phyloP scores from a whole-genome alignment of 2,329 filamentous ascomycete genomes.

The Dothideomycetidae sp. region DNA sequence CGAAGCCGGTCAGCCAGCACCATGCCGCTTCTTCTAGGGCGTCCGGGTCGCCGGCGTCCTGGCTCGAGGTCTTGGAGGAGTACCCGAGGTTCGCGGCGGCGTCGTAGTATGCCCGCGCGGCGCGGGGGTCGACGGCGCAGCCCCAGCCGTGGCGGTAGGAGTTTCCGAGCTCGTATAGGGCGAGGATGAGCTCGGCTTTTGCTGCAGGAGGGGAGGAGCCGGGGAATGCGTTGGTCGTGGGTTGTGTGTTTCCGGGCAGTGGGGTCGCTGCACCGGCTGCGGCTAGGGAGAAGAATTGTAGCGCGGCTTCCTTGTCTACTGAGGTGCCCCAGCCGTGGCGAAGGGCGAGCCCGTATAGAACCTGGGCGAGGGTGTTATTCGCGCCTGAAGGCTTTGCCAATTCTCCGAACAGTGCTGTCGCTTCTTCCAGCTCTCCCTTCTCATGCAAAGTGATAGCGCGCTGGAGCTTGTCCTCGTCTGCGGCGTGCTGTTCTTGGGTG shows the following conservation, averaged over 20 bases:
- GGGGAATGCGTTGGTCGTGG: no score
- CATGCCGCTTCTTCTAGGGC: constrained; percentile 94
- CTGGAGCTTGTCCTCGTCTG: constrained; percentile 55
- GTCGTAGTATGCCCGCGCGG: constrained; percentile 86
- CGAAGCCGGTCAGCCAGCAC: constrained; percentile 96
- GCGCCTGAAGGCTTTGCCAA: constrained; percentile 71
- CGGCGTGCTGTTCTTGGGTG: constrained; percentile 12
- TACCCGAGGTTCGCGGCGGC: constrained; percentile 73
- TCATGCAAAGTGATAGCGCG: constrained; percentile 93
- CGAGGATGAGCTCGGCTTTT: constrained; percentile 89
- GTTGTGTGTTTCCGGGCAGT: no score
- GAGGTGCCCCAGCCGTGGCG: constrained; percentile 89
- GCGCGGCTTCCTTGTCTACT: constrained; percentile 55
- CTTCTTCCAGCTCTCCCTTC: constrained; percentile 58
- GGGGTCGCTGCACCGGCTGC: constrained; percentile 84
- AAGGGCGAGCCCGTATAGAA: constrained; percentile 84
- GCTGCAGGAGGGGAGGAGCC: constrained; percentile 87
- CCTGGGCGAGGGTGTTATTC: constrained; percentile 89
- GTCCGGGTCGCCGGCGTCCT: constrained; percentile 62
- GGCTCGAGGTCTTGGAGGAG: background rate
- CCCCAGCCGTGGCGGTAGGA: constrained; percentile 94
- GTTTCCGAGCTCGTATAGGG: constrained; percentile 89
- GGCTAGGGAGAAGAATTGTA: constrained; percentile 74
- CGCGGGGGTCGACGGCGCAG: constrained; percentile 68
- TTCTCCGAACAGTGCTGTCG: constrained; percentile 71